Evolutionary conservation across 495 filamentous ascomycete genomes (phyloP), one percentile per base, ranked within the genome.

Genomic region (Neurospora sp.): DNA sequence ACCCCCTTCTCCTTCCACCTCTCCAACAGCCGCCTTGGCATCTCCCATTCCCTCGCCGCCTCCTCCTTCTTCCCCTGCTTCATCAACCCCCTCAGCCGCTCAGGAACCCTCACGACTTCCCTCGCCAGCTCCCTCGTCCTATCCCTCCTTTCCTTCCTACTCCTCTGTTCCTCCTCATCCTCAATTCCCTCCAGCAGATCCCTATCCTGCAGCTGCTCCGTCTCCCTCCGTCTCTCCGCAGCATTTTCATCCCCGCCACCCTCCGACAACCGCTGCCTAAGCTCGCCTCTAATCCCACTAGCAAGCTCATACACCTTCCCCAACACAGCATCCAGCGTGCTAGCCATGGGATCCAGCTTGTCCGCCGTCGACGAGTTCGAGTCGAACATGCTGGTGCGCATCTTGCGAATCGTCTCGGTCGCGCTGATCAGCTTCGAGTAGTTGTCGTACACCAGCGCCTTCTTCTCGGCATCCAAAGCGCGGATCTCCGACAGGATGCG

Each of bases 401-500:
- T 94, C 82, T 82, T 74, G 35, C 93, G 87, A 78, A 99, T 99
- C 14, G 95, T 98, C 80, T 97, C 94, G 16, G 96, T 98, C 17
- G 96, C 96, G 20, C 89, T 88, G 74, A 99, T 98, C 77, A 99
- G 83, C 84, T 98, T 98, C 74, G 89, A 93, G 81, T 98, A 99
- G 80, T 99, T 99, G 80, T 99, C 96, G 80, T 99, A 99, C 5
- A 99, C 96, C 48, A 99, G 84, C 31, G 96, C 94, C 81, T 99
- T 99, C 77, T 93, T 90, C 84, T 99, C 96, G 27, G 95, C 94
- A 78, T 98, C 96, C 20, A 98, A 86, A 2, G 92, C 92, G 31
- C 94, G 86, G 42, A 97, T 96, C 79, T 98, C 96, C 75, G 84
- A 81, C 10, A 94, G 81, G 41, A 94, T 81, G 8, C 86, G 84